A percentile compares a stretch with the other conserved stretches of the same genome.
phyloP scores from a whole-genome alignment of 768 basidiomycete species.

The Lentinula sp. region DNA sequence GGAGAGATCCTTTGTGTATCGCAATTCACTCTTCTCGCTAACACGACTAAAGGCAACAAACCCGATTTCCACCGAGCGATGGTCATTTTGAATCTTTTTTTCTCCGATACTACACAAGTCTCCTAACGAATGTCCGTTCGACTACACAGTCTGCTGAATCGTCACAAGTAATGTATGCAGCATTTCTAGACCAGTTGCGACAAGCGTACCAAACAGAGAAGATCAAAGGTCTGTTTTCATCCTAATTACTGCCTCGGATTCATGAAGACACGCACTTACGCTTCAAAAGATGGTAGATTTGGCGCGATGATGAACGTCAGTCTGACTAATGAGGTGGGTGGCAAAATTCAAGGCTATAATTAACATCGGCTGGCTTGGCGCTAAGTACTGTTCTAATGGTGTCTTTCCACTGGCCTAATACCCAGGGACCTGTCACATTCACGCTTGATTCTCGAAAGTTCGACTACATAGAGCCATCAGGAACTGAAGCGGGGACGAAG shows the following conservation, averaged over 20 bases:
- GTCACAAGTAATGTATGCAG: slow-evolving; percentile 63
- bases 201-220: slow-evolving; percentile 65
- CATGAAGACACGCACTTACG: slow-evolving; percentile 4
- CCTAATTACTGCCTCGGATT: not conserved
- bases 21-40: slow-evolving; percentile 88
- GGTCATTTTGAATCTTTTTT: slow-evolving; percentile 35
- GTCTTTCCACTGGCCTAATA: not conserved
- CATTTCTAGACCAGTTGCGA: slow-evolving; percentile 65
- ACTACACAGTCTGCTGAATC: slow-evolving; percentile 50
- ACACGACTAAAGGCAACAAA: slow-evolving; percentile 82
- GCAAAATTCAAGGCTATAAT: not conserved
- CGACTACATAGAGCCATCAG: slow-evolving; percentile 42
- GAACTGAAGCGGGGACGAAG: not conserved
- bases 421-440: slow-evolving; percentile 79
- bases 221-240: slow-evolving; percentile 57
- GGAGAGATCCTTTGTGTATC: slow-evolving; percentile 94
- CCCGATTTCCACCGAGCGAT: slow-evolving; percentile 93
- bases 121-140: not conserved
- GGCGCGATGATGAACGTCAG: slow-evolving; percentile 95
- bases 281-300: slow-evolving; percentile 72
- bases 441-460: slow-evolving; percentile 79
- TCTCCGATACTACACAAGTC: not conserved
- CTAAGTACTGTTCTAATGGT: not conserved
- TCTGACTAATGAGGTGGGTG: slow-evolving; percentile 76
- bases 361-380: not conserved